Base-by-base conservation (phyloP, 805 yeast genomes). In the Candida argentea region DNA sequence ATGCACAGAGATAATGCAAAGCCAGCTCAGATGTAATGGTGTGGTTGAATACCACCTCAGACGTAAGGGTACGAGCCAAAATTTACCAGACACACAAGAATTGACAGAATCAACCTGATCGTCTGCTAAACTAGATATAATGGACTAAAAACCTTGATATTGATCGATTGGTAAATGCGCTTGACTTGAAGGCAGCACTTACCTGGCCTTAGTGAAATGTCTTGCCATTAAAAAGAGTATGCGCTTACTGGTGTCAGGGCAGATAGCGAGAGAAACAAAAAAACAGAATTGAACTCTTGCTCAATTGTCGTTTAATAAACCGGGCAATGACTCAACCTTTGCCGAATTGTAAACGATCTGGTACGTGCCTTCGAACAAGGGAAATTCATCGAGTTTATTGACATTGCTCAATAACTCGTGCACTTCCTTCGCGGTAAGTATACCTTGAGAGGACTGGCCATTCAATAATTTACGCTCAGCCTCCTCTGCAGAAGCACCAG, bases 361-460 rank as follows among this genome's bases (percentile, higher is more conserved):
- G 44, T 61, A 62, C 22, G 67, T 61, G 16, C 66, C 66, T 46
- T 59, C 68, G 36, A 62, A 62, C 43, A 62, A 53, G 24, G 67
- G 67, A 46, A 59, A 62, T 36, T 57, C 63, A 14, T 43, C 43
- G 28, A 44, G 30, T 40, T 51, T 52, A 31, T 46, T 41, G 31
- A 43, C 53, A 43, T 50, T 50, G 26, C 48, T 47, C 43, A 62
- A 55, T 43, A 62, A 53, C 37, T 61, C 67, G 44, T 61, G 67
- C 28, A 62, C 68, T 46, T 62, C 68, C 49, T 58, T 60, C 29
- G 61, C 58, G 24, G 68, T 62, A 30, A 62, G 52, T 33, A 62
- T 57, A 36, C 68, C 68, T 44, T 62, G 68, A 20, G 67, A 61
- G 13, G 61, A 52, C 43, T 61, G 67, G 19, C 68, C 68, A 39